phyloP scores from a whole-genome alignment of 225 moss, liverwort and hornwort genomes.

The Neckera pumila region DNA sequence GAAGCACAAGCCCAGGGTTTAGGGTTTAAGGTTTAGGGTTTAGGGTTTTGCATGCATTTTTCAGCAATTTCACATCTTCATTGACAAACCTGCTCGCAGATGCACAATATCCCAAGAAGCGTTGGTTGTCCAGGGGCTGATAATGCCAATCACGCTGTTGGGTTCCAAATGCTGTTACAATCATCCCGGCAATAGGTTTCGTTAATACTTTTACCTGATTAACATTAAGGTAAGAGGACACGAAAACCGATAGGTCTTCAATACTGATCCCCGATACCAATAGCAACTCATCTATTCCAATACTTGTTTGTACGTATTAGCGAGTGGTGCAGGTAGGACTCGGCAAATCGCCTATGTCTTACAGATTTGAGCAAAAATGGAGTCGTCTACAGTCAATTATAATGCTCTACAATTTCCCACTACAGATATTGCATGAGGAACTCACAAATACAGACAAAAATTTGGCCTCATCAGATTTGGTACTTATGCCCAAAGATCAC shows the following conservation, averaged over 20 bases:
- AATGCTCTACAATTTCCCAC: background rate
- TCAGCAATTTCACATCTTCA: background rate
- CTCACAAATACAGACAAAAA: background rate
- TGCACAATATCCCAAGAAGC: constrained; percentile 24
- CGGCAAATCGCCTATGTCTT: background rate
- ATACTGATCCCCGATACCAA: background rate
- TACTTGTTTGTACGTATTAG: background rate
- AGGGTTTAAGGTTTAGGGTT: too few relatives aligned
- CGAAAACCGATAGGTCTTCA: background rate
- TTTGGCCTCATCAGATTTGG: background rate
- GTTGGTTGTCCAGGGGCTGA: constrained; percentile 38
- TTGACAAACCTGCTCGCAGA: constrained; percentile 21
- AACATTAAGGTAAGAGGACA: background rate
- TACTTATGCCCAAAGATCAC: background rate
- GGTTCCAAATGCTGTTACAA: constrained; percentile 32
- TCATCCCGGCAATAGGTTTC: background rate
- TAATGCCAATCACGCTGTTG: constrained; percentile 29
- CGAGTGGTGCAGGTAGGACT: background rate
- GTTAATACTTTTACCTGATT: background rate
- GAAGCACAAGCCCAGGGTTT: background rate
- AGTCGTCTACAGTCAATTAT: background rate
- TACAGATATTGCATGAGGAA: background rate
- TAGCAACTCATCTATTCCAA: background rate
- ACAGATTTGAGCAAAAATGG: background rate
- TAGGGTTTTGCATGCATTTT: background rate